Evolutionary conservation across 805 yeast species (phyloP), one percentile per base, ranked within the genome.

Genomic region (Dipodascopsis tothii): DNA sequence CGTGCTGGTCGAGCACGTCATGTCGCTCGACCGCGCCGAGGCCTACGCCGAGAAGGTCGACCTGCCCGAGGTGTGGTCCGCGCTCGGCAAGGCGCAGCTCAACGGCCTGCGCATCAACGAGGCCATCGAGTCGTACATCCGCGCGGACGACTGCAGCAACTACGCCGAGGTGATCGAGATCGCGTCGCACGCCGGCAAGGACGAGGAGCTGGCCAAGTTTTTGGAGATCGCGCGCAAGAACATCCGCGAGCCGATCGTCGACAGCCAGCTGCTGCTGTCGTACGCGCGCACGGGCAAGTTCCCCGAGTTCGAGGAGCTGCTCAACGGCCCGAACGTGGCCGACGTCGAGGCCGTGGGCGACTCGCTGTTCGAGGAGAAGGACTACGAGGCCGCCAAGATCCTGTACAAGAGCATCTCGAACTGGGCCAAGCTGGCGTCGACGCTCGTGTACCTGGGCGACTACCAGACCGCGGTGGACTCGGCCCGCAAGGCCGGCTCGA

Each of bases 381-480:
- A 87, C 66, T 92, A 84, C 69, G 80, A 84, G 58, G 97, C 96
- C 39, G 96, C 98, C 34, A 90, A 87, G 68, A 71, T 86, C 51
- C 76, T 94, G 57, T 92, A 77, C 67, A 71, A 87, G 6, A 81
- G 80, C 52, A 81, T 90, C 46, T 86, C 96, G 33, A 92, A 90
- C 69, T 90, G 94, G 74, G 82, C 96, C 39, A 92, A 88, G 65
- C 76, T 92, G 57, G 97, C 98, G 14, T 83, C 95, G n/a, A 90
- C 97, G 23, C 76, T 88, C 60, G 98, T 92, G 28, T 87, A 80
- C 70, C 71, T 92, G 59, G 80, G 78, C 43, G 96, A 92, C 63
- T 88, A 86, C 65, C 96, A 92, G 69, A 79, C 85, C 44, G 98
- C 98, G 40, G 98, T 92, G 51, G 97, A 92, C 61, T 87, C 96